These are phyloP conservation scores for Fusarium armeniacum DNA, from an alignment of 2,329 filamentous ascomycete species.

Conservation along the genomic window DNA sequence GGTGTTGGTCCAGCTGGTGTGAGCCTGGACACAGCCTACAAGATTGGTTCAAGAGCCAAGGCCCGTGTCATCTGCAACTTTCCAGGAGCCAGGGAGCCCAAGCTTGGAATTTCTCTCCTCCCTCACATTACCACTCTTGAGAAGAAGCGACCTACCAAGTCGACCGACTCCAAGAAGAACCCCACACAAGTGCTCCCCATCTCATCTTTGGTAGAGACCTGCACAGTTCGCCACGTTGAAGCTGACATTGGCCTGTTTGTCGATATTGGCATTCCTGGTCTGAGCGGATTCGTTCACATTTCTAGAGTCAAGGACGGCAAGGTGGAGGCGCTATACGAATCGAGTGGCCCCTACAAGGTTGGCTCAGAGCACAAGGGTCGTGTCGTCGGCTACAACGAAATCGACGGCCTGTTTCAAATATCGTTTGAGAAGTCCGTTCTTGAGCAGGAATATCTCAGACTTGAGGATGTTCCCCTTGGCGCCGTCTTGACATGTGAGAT, in stretches of 20 bases:
- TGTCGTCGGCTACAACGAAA: conserved; percentile 85
- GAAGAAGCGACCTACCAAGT: conserved; percentile 57
- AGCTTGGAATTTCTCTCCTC: conserved; percentile 88
- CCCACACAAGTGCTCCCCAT: conserved; percentile 75
- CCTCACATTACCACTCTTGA: conserved; percentile 82
- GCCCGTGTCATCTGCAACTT: conserved; percentile 91
- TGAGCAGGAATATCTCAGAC: conserved; percentile 88
- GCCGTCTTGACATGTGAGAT: conserved; percentile 85
- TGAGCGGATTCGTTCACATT: conserved; percentile 93
- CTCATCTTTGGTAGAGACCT: conserved; percentile 82
- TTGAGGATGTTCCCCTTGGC: conserved; percentile 89
- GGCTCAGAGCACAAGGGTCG: conserved; percentile 85
- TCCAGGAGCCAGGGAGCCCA: conserved; percentile 81
- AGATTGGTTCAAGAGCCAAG: conserved; percentile 85
- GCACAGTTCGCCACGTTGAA: conserved; percentile 84
- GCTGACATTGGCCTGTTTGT: conserved; percentile 85
- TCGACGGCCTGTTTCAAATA: conserved; percentile 88
- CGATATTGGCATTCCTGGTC: conserved; percentile 72
- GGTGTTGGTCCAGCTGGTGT: conserved; percentile 77
- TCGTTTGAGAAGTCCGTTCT: conserved; percentile 87
- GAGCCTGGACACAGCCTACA: conserved; percentile 82
- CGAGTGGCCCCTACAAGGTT: conserved; percentile 81
- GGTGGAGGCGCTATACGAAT: conserved; percentile 83
- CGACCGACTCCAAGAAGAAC: conserved; percentile 57
- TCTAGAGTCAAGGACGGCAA: conserved; percentile 92